Base-by-base conservation (phyloP, 371 early-diverging fungal genomes). In the Batrachochytrium dendrobatidis region DNA sequence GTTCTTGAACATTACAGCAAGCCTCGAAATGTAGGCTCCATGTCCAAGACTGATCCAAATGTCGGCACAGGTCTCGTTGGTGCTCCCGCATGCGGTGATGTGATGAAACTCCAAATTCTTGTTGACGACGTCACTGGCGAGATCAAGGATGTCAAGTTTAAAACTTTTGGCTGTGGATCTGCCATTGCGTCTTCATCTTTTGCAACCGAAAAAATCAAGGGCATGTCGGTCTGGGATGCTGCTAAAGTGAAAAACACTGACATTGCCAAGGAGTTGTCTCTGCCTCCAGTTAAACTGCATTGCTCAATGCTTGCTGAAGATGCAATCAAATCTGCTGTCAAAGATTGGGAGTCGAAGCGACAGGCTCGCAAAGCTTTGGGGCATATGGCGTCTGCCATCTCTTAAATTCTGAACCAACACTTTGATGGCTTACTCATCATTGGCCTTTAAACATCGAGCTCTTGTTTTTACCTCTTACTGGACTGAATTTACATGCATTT, bases 241-340 rank as follows among this genome's bases (percentile, higher is more conserved):
- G 76, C 86, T 24, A 80, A 88, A 69, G 91, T 99, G 67, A 94
- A 87, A 67, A 99, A 99, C 70, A 92, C 91, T 0, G 94, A 95
- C 54, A 97, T 99, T 72, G 99, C 99, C 25, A 88, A 90, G 64
- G 94, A 98, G 71, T 81, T 99, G 56, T 83, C 86, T 25, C 70
- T 99, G 55, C 99, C 99, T 28, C 99, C 99, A 33, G 98, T 98
- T 63, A 99, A 99, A 79, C 82, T 98, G 18, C 99, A 99, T 77
- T 99, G 99, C 74, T 94, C 94, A 87, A 89, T 99, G 97, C 83
- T 99, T 34, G 99, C 99, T 34, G 99, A 99, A 72, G 99, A 99
- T 74, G 99, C 99, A 52, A 95, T 99, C 69, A 95, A 94, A 74
- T 86, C 90, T 22, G 99, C 99, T 29, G 88, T 99, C 55, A 87